Conservation (phyloP, 148 eudicot species). For the Silene conica region DNA sequence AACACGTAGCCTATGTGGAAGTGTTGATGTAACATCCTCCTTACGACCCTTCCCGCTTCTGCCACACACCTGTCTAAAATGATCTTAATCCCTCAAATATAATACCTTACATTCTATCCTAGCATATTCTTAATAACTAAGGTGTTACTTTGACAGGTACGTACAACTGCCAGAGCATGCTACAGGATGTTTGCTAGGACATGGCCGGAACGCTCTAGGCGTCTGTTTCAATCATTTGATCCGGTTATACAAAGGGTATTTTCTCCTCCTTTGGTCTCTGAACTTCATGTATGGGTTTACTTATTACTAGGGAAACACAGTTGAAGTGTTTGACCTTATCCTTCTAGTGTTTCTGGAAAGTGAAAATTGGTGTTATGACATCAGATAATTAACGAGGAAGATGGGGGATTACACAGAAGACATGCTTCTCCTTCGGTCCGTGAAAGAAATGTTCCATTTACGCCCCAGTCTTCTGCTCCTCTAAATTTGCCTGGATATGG, state of each 20-base stretch:
- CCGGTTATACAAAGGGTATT: conserved; percentile 94
- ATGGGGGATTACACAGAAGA: conserved; percentile 84
- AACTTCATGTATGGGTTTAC: conserved; percentile 5
- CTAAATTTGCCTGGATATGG: conserved; percentile 83
- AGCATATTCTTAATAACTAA: background rate
- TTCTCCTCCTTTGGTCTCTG: background rate
- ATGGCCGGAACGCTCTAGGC: conserved; percentile 97
- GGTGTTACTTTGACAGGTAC: conserved; percentile 45
- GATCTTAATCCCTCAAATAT: background rate
- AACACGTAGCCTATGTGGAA: background rate
- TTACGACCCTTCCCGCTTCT: background rate
- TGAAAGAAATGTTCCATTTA: conserved; percentile 52
- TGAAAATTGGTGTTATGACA: conserved; percentile 9
- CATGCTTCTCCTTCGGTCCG: conserved; percentile 97
- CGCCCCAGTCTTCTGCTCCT: conserved; percentile 63
- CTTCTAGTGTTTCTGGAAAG: conserved; percentile 6
- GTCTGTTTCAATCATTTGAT: conserved; percentile 77
- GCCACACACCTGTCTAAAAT: background rate
- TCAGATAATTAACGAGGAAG: conserved; percentile 86
- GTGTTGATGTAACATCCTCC: background rate
- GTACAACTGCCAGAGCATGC: conserved; percentile 95
- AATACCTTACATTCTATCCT: background rate
- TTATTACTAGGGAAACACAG: background rate
- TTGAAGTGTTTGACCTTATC: background rate
- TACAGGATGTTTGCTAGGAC: conserved; percentile 95